Conservation (phyloP, 2,329 filamentous ascomycete genomes). For the Xylariaceae sp. region DNA sequence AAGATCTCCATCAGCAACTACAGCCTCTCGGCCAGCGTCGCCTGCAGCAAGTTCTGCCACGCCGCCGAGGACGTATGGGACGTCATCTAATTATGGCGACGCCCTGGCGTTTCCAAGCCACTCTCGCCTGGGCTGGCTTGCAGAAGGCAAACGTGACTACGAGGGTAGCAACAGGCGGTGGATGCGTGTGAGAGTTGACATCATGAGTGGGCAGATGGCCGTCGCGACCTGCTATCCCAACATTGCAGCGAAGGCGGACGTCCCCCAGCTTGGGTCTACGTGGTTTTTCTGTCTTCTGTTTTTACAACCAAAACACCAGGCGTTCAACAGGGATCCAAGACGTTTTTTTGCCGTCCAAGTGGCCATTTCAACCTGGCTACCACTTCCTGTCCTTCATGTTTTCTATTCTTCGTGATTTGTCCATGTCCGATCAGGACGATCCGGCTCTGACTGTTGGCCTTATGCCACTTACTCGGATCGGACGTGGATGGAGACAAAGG, state of each 20-base stretch:
- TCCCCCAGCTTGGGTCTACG: conserved; percentile 60
- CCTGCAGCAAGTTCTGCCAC: conserved; percentile 99
- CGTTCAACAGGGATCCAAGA: conserved; percentile 75
- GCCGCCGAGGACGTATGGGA: conserved; percentile 96
- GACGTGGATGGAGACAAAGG: no score
- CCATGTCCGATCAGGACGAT: background rate
- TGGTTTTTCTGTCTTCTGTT: conserved; percentile 69
- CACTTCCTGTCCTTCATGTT: conserved; percentile 31
- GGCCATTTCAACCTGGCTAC: conserved; percentile 66
- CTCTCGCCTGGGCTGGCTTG: background rate
- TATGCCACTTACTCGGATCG: background rate
- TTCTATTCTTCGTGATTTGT: conserved; percentile 20
- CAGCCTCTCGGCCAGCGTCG: conserved; percentile 94
- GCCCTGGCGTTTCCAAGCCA: conserved; percentile 1
- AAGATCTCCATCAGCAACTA: conserved; percentile 98
- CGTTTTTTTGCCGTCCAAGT: conserved; percentile 55
- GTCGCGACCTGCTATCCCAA: conserved; percentile 64
- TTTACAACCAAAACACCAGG: conserved; percentile 82
- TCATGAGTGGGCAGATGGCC: conserved; percentile 26
- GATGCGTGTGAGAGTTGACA: conserved; percentile 31
- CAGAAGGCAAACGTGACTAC: conserved; percentile 5
- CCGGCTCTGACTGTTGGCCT: background rate
- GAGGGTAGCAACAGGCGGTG: conserved; percentile 25
- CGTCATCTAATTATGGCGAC: conserved; percentile 59
- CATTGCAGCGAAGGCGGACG: conserved; percentile 58